Evolutionary conservation across 2,329 filamentous ascomycete species (phyloP), one percentile per base, ranked within the genome.

Genomic region (Penicillium sp.): DNA sequence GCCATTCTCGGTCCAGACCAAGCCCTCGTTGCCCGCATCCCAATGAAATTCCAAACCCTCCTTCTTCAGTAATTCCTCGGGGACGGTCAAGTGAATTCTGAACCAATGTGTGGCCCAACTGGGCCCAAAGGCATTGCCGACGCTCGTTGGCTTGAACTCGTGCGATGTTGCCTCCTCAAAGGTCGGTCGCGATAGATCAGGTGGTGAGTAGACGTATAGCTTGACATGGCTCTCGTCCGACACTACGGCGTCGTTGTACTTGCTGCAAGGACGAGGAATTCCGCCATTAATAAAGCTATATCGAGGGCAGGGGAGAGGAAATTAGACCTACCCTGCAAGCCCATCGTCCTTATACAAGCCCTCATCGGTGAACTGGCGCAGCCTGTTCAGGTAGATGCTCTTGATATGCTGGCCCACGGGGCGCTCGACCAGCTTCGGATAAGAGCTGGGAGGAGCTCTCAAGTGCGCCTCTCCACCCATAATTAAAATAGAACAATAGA

Each of bases 51-150:
- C 92, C n/a, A 99, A 81, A 47, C 89, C 86, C 63, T 92, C 85
- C 66, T 94, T 90, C 61, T 91, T 77, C 24, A 74, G 77, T 66
- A 97, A 82, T 12, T 90, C 77, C 55, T 83, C 69, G 7, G 94
- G 93, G 14, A 97, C 82, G 4, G 83, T 90, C 60, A 99, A 77
- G 56, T 87, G 78, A 56, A 97, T 83, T 65, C 86, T 90, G 82
- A 99, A 96, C 94, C 94, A 99, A 73, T 97, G 94, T 8, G 94
- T 99, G 1, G 91, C 89, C 94, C 94, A 99, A 35, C 91, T 94
- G 1, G 94, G 94, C 0, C 94, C 94, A 65, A 97, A 97, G 6
- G 80, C 84, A 57, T 88, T 81, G 58, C 93, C 92, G 55, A 91
- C 85, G 18, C 83, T 78, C 8, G 92, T 89, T 49, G 86, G 81